Evolutionary conservation across 2,329 filamentous ascomycete species (phyloP).

Genomic region (Penicillium freii): DNA sequence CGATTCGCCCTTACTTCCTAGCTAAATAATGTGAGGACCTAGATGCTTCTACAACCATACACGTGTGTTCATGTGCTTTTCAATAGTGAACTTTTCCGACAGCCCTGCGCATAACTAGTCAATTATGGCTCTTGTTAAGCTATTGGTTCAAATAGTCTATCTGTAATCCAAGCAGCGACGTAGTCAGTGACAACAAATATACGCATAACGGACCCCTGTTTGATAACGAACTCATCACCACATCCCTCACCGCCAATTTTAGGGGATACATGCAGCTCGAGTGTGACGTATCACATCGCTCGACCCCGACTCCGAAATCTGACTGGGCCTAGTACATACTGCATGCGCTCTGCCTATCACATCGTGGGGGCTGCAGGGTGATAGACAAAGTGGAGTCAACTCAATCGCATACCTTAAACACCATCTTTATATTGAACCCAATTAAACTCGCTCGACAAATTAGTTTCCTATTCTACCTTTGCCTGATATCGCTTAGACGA

Average conservation of each 20-base stretch:
- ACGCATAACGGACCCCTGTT: no score
- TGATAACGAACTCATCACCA: neutral
- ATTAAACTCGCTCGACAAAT: neutral
- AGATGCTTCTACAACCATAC: neutral
- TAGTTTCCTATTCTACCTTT: neutral
- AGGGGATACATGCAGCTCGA: neutral
- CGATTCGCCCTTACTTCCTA: neutral
- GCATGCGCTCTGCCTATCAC: neutral
- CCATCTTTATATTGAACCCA: neutral
- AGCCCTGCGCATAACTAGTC: neutral
- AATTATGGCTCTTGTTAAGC: neutral
- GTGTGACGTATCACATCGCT: neutral
- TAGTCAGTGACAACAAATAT: neutral
- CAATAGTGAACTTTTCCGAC: neutral
- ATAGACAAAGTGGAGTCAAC: neutral
- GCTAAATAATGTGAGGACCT: neutral
- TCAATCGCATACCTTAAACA: neutral
- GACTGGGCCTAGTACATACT: neutral
- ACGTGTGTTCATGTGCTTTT: neutral
- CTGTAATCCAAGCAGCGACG: neutral
- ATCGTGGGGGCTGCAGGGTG: neutral
- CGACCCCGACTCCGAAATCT: no score
- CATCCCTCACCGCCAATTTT: neutral
- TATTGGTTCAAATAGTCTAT: neutral
- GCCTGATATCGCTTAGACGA: constrained; percentile 5